Percentiles rank a stretch among this genome's conserved stretches.
These are phyloP conservation scores for Salvia rosmarinus DNA, from an alignment of 257 asterid genomes.

Conservation along the genomic window DNA sequence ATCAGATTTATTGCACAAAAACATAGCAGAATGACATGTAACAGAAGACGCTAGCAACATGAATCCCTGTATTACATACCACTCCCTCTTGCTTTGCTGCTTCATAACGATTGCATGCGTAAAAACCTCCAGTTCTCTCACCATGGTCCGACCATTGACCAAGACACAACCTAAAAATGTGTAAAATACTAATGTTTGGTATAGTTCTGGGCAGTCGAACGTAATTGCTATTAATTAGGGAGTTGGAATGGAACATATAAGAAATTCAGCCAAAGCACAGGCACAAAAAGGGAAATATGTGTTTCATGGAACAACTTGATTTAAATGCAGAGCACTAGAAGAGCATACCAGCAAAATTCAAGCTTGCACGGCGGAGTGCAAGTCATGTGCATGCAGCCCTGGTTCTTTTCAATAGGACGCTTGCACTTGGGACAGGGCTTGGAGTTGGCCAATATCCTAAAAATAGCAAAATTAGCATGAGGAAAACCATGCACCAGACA, in stretches of 20 bases:
- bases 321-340: slow-evolving; percentile 10
- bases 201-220: slow-evolving; percentile 5
- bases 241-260: slow-evolving; percentile 9
- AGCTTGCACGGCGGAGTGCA: slow-evolving; percentile 99
- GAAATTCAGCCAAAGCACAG: slow-evolving; percentile 14
- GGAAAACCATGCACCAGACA: slow-evolving; percentile 17
- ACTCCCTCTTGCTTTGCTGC: slow-evolving; percentile 98
- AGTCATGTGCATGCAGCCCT: slow-evolving; percentile 99
- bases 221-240: slow-evolving; percentile 14
- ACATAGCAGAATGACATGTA: slow-evolving; percentile 5
- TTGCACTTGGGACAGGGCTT: slow-evolving; percentile 99
- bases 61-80: slow-evolving; percentile 51
- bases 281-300: not conserved
- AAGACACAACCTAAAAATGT: slow-evolving; percentile 76
- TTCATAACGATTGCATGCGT: slow-evolving; percentile 98
- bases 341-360: slow-evolving; percentile 95
- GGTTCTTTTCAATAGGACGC: slow-evolving; percentile 99
- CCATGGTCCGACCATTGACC: slow-evolving; percentile 99
- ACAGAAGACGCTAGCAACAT: slow-evolving; percentile 11
- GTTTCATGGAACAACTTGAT: slow-evolving; percentile 19
- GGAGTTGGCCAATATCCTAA: slow-evolving; percentile 97
- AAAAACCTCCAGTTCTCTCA: slow-evolving; percentile 98
- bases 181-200: slow-evolving; percentile 10
- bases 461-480: slow-evolving; percentile 31
- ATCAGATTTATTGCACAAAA: slow-evolving; percentile 25